These are phyloP conservation scores for Aspergillus ochraceoroseus DNA, from an alignment of 2,329 filamentous ascomycete species.

Conservation along the genomic window DNA sequence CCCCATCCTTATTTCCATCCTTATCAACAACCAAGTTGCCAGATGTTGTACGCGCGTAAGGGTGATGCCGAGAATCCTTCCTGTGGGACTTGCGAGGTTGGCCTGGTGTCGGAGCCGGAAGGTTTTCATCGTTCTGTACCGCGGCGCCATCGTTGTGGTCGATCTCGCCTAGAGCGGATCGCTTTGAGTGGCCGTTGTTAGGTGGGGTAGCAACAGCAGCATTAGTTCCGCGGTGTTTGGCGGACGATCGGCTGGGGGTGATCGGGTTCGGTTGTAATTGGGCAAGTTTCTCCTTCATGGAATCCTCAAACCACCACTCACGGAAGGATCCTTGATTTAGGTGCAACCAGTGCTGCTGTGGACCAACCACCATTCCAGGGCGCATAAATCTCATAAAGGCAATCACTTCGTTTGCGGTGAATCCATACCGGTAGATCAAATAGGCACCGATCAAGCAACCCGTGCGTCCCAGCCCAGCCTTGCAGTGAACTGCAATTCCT, in stretches of 20 bases:
- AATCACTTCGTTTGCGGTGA: constrained; percentile 95
- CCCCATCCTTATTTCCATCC: constrained; percentile 25
- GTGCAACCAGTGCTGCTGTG: constrained; percentile 98
- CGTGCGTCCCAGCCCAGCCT: constrained; percentile 90
- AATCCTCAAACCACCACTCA: constrained; percentile 89
- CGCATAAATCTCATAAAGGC: constrained; percentile 99
- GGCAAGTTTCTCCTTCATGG: constrained; percentile 75
- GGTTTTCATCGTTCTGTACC: constrained; percentile 65
- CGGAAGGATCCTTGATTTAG: constrained; percentile 94
- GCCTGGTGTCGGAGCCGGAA: constrained; percentile 90
- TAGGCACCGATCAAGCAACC: constrained; percentile 97
- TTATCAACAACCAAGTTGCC: constrained; percentile 39
- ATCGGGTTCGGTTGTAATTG: constrained; percentile 57
- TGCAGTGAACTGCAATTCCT: constrained; percentile 96
- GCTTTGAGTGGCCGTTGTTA: constrained; percentile 67
- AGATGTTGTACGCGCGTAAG: constrained; percentile 59
- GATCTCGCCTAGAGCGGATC: constrained; percentile 89
- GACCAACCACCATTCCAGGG: constrained; percentile 96
- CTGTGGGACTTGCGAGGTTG: constrained; percentile 87
- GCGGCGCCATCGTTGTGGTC: constrained; percentile 65
- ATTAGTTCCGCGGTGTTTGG: constrained; percentile 60
- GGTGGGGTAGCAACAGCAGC: constrained; percentile 77
- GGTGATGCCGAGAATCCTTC: constrained; percentile 67
- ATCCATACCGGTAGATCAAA: constrained; percentile 93
- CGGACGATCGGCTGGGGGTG: constrained; percentile 50